Conservation (phyloP, 768 basidiomycete species). For the Lactarius indigo region DNA sequence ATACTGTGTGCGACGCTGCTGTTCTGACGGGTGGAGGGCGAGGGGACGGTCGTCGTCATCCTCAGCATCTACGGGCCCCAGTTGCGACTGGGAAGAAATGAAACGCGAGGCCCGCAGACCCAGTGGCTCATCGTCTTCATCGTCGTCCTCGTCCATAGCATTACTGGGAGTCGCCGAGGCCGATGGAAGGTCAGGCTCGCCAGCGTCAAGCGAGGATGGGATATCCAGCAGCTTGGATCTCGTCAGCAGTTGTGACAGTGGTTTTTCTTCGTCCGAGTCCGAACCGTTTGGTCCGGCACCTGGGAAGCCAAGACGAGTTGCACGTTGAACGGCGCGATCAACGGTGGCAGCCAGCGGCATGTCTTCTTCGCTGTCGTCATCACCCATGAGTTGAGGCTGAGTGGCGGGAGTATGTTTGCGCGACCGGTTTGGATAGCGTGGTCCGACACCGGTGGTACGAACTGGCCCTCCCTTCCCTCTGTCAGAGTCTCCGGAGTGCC, state of each 20-base stretch:
- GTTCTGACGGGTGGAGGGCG: constrained; percentile 65
- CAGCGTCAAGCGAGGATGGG: constrained; percentile 43
- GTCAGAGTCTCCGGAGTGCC: constrained; percentile 54
- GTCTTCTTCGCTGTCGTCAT: constrained; percentile 74
- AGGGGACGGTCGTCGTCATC: constrained; percentile 62
- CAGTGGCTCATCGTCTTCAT: constrained; percentile 70
- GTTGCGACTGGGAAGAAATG: constrained; percentile 20
- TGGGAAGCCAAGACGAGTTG: constrained; percentile 31
- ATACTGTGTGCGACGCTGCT: constrained; percentile 66
- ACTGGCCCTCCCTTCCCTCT: constrained; percentile 53
- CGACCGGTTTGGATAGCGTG: constrained; percentile 42
- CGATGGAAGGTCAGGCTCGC: constrained; percentile 30
- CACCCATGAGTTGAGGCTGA: constrained; percentile 26
- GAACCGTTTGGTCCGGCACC: constrained; percentile 29
- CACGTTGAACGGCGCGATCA: constrained; percentile 51
- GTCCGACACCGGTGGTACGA: constrained; percentile 58
- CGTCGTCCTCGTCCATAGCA: constrained; percentile 39
- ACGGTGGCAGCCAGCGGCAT: constrained; percentile 66
- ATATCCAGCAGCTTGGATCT: constrained; percentile 41
- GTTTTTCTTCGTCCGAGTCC: constrained; percentile 71
- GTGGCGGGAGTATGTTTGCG: constrained; percentile 24
- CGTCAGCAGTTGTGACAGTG: constrained; percentile 58
- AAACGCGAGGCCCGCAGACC: constrained; percentile 61
- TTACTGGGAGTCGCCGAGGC: constrained; percentile 9
- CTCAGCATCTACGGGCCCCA: constrained; percentile 15